Conservation (phyloP, 2,329 filamentous ascomycete genomes). For the Cladosporium cucumerinum region DNA sequence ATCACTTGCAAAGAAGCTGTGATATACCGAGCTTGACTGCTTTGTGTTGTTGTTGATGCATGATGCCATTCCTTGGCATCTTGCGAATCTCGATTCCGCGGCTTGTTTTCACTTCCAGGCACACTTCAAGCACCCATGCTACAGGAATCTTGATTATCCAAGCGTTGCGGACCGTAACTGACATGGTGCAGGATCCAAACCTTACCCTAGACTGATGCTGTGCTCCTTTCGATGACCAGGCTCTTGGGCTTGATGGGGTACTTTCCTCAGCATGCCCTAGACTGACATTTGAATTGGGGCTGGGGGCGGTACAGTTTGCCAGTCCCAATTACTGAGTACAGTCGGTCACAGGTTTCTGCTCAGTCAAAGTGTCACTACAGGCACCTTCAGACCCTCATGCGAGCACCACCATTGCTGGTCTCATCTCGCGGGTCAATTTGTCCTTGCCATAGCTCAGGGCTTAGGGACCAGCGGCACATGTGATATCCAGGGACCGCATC, state of each 20-base stretch:
- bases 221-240: background rate
- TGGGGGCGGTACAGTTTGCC: background rate
- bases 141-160: background rate
- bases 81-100: background rate
- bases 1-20: background rate
- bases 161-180: background rate
- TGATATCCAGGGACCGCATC: background rate
- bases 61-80: background rate
- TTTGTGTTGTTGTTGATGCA: background rate
- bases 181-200: background rate
- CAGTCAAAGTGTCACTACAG: background rate
- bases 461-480: background rate
- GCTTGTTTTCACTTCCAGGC: background rate
- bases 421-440: background rate
- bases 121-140: background rate
- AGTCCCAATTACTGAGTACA: background rate
- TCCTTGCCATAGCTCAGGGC: background rate
- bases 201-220: background rate
- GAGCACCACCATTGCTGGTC: background rate
- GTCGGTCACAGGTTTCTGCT: background rate
- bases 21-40: background rate
- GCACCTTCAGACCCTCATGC: background rate
- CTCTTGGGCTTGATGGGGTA: background rate
- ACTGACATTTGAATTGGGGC: background rate
- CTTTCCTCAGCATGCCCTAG: background rate